phyloP scores from a whole-genome alignment of 1,284 basidiomycete genomes.

The Puccinia brachypodii region DNA sequence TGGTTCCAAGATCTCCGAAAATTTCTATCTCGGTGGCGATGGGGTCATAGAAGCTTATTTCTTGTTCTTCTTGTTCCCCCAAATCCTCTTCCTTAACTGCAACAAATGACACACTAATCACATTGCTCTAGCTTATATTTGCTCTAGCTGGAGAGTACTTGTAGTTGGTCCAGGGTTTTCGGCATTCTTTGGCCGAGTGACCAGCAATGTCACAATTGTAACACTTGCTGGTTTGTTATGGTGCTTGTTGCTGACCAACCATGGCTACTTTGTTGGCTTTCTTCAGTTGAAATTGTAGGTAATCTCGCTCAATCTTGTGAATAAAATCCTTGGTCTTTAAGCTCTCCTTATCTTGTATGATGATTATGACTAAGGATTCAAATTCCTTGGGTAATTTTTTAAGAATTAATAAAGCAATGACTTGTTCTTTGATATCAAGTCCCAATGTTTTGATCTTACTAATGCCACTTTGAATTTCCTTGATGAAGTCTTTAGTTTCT shows the following conservation, averaged over 20 bases:
- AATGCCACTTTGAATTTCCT: too few relatives aligned
- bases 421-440: too few relatives aligned
- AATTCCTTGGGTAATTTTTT: too few relatives aligned
- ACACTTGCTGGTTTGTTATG: not conserved
- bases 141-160: not conserved
- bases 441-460: too few relatives aligned
- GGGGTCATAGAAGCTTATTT: constrained; percentile 7
- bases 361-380: too few relatives aligned
- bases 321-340: too few relatives aligned
- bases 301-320: too few relatives aligned
- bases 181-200: not conserved
- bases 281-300: too few relatives aligned
- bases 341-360: too few relatives aligned
- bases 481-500: too few relatives aligned
- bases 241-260: not conserved
- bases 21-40: not conserved
- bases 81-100: not conserved
- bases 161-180: constrained; percentile 7
- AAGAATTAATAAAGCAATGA: too few relatives aligned
- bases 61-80: not conserved
- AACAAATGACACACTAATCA: not conserved
- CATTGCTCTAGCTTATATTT: not conserved
- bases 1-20: not conserved
- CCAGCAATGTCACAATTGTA: constrained; percentile 6
- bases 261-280: not conserved